Evolutionary conservation across 1,139 yeast species (phyloP).

Genomic region (Lodderomyces parapsilosis): DNA sequence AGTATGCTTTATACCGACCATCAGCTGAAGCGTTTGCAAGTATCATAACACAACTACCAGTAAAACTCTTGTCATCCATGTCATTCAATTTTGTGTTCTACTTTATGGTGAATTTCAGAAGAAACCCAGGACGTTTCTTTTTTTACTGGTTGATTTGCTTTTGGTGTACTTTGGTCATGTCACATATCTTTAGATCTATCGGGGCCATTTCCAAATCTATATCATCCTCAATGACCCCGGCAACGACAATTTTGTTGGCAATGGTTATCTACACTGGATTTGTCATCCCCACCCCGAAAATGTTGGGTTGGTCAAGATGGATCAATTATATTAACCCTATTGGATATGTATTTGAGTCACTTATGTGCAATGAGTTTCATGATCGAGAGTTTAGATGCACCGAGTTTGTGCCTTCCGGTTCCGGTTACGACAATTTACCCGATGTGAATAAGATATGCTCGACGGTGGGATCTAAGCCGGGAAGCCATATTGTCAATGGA

Average conservation of each 20-base stretch:
- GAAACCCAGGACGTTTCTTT: constrained; percentile 62
- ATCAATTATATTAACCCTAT: constrained; percentile 57
- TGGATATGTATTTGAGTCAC: constrained; percentile 54
- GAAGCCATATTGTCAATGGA: constrained; percentile 56
- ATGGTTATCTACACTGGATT: constrained; percentile 60
- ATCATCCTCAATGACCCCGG: constrained; percentile 62
- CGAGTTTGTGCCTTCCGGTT: constrained; percentile 46
- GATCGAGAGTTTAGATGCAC: constrained; percentile 51
- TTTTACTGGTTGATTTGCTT: constrained; percentile 45
- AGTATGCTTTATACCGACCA: constrained; percentile 62
- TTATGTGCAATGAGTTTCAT: constrained; percentile 55
- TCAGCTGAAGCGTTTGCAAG: constrained; percentile 65
- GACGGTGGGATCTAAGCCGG: constrained; percentile 64
- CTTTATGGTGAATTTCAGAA: constrained; percentile 56
- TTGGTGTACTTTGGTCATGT: constrained; percentile 50
- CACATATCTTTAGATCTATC: constrained; percentile 58
- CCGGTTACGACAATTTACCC: constrained; percentile 26
- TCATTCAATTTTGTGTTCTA: constrained; percentile 50
- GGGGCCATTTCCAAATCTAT: constrained; percentile 57
- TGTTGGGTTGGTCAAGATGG: constrained; percentile 70
- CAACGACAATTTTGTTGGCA: constrained; percentile 53
- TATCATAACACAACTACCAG: constrained; percentile 57
- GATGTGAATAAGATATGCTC: constrained; percentile 49
- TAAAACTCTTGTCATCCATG: constrained; percentile 46
- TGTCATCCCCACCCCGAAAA: constrained; percentile 52